Conservation (phyloP, 352 stramenopile genomes). For the Phytophthora cajani region DNA sequence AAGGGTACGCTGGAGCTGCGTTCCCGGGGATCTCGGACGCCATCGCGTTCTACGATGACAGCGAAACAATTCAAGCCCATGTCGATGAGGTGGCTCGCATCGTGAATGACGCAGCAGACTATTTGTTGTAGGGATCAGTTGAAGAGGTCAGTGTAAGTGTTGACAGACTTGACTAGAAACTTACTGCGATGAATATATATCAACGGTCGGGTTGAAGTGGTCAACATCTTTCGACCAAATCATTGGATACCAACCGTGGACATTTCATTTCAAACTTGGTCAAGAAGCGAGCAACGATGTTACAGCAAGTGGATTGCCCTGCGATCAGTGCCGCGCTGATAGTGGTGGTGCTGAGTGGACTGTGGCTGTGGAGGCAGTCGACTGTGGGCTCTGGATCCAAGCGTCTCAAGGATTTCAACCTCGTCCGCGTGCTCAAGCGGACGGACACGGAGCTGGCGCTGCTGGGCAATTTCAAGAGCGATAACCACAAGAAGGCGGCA, state of each 20-base stretch:
- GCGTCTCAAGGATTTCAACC: constrained; percentile 59
- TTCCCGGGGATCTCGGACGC: constrained; percentile 41
- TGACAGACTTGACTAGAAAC: neutral
- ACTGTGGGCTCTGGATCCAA: constrained; percentile 32
- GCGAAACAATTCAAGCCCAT: constrained; percentile 25
- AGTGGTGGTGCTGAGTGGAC: constrained; percentile 34
- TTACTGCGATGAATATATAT: too few relatives aligned
- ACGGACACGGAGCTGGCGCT: constrained; percentile 71
- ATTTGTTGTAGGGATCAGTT: constrained; percentile 19
- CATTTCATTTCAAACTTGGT: neutral
- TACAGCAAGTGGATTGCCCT: constrained; percentile 31
- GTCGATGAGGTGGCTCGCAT: constrained; percentile 30
- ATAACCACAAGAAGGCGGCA: constrained; percentile 60
- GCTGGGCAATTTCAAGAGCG: constrained; percentile 71
- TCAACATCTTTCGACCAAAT: neutral
- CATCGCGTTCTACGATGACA: constrained; percentile 30
- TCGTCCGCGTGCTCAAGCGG: constrained; percentile 71
- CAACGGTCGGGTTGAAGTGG: neutral
- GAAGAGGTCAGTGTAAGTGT: too few relatives aligned
- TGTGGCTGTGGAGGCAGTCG: constrained; percentile 39
- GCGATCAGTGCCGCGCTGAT: constrained; percentile 30
- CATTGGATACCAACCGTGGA: neutral
- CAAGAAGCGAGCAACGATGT: neutral
- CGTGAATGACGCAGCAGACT: constrained; percentile 24
- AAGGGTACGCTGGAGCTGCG: constrained; percentile 47